Evolutionary conservation across 805 yeast species (phyloP).

Genomic region (Candida ortonii): DNA sequence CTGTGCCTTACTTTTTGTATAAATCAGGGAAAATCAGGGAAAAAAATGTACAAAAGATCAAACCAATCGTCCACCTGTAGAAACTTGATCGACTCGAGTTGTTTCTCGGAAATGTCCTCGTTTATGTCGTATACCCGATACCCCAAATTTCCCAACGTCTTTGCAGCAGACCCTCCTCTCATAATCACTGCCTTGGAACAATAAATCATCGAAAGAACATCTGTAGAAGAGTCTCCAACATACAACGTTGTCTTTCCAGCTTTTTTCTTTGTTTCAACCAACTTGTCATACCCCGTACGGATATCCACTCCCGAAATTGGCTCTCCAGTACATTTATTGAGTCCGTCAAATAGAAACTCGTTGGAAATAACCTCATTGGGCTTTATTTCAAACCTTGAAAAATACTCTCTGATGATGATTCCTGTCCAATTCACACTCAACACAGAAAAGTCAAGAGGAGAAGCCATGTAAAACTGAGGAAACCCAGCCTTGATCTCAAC

Average conservation of each 20-base stretch:
- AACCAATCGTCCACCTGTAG: conserved; percentile 21
- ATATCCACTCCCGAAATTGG: conserved; percentile 26
- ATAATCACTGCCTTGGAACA: conserved; percentile 49
- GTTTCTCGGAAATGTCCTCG: conserved; percentile 11
- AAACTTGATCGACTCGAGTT: conserved; percentile 14
- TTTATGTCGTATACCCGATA: conserved; percentile 21
- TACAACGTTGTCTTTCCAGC: conserved; percentile 35
- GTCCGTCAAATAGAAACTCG: conserved; percentile 43
- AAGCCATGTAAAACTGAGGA: conserved; percentile 26
- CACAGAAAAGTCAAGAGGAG: conserved; percentile 27
- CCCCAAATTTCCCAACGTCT: conserved; percentile 25
- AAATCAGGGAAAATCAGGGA: conserved; percentile 9
- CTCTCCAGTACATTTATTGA: conserved; percentile 26
- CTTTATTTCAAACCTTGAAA: conserved; percentile 12
- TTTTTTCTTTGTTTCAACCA: conserved; percentile 21
- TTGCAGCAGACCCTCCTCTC: conserved; percentile 36
- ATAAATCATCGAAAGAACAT: conserved; percentile 47
- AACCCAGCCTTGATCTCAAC: conserved; percentile 42
- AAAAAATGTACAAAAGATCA: conserved; percentile 15
- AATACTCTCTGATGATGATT: conserved; percentile 38
- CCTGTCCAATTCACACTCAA: conserved; percentile 66
- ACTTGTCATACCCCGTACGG: conserved; percentile 57
- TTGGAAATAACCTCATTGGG: conserved; percentile 40
- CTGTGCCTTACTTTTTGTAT: too few relatives aligned
- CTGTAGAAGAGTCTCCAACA: conserved; percentile 65